Evolutionary conservation across 345 rosid species (phyloP), one percentile per base, ranked within the genome.

Genomic region (Geranium rotundifolium): DNA sequence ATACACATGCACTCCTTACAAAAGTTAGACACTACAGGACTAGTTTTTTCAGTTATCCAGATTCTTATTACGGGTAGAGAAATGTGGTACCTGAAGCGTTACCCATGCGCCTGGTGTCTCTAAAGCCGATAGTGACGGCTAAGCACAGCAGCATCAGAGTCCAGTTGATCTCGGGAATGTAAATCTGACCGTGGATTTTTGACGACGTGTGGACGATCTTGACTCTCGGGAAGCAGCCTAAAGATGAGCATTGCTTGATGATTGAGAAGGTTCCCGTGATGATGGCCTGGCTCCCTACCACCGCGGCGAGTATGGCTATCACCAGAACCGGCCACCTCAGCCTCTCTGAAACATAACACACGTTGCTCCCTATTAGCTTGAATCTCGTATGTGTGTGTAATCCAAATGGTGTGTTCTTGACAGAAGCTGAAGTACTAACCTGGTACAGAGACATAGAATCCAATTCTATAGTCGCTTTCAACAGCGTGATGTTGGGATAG

Each of bases 151-250:
- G 61, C 97, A 91, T 88, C 80, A 91, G 77, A 41, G 72, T 83
- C 97, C 97, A 91, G 62, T 91, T 91, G 37, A 91, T 88, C 80
- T 91, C 97, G 0, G 97, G 97, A 68, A 91, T 91, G 77, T 91
- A 88, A 55, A 88, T 88, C 81, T 91, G 97, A 60, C 97, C 97
- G 14, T 91, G 95, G 59, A 91, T 82, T 75, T 88, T 85, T 8
- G 93, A 80, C 16, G 96, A 91, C 8, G 97, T 91, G 73, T 91
- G 97, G 65, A 91, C 82, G 9, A 91, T 82, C 79, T 88, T 91
- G 54, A 91, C 97, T 68, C 73, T 78, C 0, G 96, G 97, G 69
- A 91, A 91, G 77, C 96, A 91, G 69, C 91, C 86, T 46, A 91
- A 79, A 1, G 97, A 76, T 39, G 95, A 82, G 77, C 95, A 88